Evolutionary conservation across 257 asterid species (phyloP), one percentile per base, ranked within the genome.

Genomic region (Ligustrum vulgare): DNA sequence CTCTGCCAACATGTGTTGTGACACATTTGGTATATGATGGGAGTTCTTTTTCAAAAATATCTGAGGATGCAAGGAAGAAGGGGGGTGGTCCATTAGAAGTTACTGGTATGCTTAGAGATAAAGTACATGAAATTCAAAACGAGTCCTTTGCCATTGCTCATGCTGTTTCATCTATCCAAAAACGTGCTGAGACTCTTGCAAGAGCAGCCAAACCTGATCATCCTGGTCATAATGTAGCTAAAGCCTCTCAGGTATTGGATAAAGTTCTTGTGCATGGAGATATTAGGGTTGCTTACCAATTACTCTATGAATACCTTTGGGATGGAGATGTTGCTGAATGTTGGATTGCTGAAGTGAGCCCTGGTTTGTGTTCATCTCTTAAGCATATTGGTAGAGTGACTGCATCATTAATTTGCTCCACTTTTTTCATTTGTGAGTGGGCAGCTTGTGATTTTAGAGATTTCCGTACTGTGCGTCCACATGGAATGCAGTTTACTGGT

Each of bases 381-480:
- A 90, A 91, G 88, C 87, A 87, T 82, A 87, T 86, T 66, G 87
- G 96, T 43, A 75, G 62, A 67, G 93, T 86, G 76, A 79, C 87
- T 34, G 82, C 88, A 67, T 81, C 95, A 68, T 79, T 88, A 76
- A 76, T 91, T 71, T 95, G 93, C 82, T 91, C 98, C 74, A 78
- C 93, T 32, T 93, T 93, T 82, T 91, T 89, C 84, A 85, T 95
- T 65, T 95, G 97, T 78, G 99, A 93, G 82, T 95, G 99, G 99
- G 98, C 98, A 67, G 90, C 98, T 39, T 93, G 96, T 84, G 97
- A 93, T 72, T 95, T 86, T 72, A 85, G 98, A 82, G 93, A 95
- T 84, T 90, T 90, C 77, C 97, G 97, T 25, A 58, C 82, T 65
- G 85, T 80, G n/a, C 88, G 93, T 70, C 93, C 93, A 58, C 81